These are phyloP conservation scores for Aspergillus transmontanensis DNA, from an alignment of 2,329 filamentous ascomycete genomes.

Conservation along the genomic window DNA sequence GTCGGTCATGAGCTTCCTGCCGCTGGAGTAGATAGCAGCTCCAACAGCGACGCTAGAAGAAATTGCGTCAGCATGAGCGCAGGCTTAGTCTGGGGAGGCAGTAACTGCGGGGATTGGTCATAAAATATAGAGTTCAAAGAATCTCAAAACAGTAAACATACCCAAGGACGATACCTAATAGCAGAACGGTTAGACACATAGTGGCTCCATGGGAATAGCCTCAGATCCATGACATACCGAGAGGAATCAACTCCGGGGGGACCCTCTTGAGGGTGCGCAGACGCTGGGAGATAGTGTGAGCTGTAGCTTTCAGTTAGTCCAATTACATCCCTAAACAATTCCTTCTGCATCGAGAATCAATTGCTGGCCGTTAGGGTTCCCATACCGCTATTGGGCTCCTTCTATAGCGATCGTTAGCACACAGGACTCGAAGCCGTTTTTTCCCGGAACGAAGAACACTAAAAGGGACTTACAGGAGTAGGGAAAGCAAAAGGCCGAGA, in stretches of 20 bases:
- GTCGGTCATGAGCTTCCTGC: constrained; percentile 82
- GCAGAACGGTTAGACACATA: constrained; percentile 32
- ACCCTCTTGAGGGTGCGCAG: constrained; percentile 86
- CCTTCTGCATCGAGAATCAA: constrained; percentile 9
- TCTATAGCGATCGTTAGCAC: constrained; percentile 54
- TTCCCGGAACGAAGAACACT: constrained; percentile 17
- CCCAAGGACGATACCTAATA: constrained; percentile 77
- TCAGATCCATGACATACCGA: constrained; percentile 65
- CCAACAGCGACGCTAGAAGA: constrained; percentile 63
- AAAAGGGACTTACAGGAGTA: constrained; percentile 65
- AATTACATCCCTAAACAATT: constrained; percentile 6
- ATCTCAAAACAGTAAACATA: constrained; percentile 54
- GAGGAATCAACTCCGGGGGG: constrained; percentile 89
- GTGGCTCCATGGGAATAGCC: constrained; percentile 3
- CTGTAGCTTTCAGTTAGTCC: constrained; percentile 53
- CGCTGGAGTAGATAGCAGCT: constrained; percentile 80
- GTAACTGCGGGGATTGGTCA: constrained; percentile 21
- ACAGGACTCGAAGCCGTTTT: constrained; percentile 27
- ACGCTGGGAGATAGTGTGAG: constrained; percentile 95
- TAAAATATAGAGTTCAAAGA: constrained; percentile 11
- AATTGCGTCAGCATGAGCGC: constrained; percentile 22
- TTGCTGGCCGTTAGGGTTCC: constrained; percentile 12
- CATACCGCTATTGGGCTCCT: constrained; percentile 66
- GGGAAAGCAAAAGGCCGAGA: constrained; percentile 55
- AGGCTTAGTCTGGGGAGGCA: constrained; percentile 11